Evolutionary conservation across 2,329 filamentous ascomycete species (phyloP), one percentile per base, ranked within the genome.

Genomic region (Fusarium buharicum): DNA sequence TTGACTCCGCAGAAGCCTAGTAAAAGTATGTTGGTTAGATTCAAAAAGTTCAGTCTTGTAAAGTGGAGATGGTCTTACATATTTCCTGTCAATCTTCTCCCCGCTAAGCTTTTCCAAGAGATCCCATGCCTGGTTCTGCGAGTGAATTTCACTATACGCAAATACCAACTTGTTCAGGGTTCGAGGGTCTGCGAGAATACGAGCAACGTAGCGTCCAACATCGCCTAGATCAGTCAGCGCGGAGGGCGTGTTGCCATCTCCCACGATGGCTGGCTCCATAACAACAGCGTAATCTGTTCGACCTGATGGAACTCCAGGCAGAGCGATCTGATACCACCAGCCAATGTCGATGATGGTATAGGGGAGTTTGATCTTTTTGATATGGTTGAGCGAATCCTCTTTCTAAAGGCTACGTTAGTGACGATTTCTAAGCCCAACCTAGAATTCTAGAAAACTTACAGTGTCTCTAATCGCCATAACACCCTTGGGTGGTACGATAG

Each of bases 331-430:
- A 67, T 83, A 82, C 84, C 84, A 86, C 75, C 75, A 85, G 12
- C 84, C 84, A 9, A 85, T 77, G 62, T 86, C 84, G 49, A 86
- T 79, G 67, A 83, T 75, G 10, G 84, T 86, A 72, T 81, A 86
- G 0, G 82, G 81, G 0, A 86, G 74, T 33, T 74, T 68, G 1
- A 81, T 64, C 46, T 75, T 71, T 62, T 79, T 78, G 55, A 85
- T 75, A 52, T 82, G 77, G 59, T 82, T 76, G 64, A 81, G 77
- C 11, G 84, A 75, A 7, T 77, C 72, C 62, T 85, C 80, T 73
- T 86, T 86, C 62, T 69, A n/a, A 6, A 12, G 13, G 31, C 13
- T 2, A 1, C 22, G n/a, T 47, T 31, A 52, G 43, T 17, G 10
- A 8, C n/a, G 9, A 18, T 6, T 4, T 17, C 20, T 14, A 7